Conservation (phyloP, 106 monocot genomes). For the Dendrobium chrysotoxum region DNA sequence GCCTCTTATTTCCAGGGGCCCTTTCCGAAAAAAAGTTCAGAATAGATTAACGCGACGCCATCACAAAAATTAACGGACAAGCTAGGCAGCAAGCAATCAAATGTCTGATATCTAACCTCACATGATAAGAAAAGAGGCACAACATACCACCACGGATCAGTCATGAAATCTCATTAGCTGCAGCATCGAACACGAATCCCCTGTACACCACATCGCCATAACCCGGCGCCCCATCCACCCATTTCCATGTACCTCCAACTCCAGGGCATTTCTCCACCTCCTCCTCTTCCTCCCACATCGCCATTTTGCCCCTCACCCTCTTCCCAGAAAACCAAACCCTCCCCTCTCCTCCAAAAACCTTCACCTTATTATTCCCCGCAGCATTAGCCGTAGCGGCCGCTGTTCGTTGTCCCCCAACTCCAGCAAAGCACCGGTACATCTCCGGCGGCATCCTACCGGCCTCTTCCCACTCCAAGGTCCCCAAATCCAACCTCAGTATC, state of each 20-base stretch:
- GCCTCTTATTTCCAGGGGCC: neutral
- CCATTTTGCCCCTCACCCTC: slow-evolving; percentile 75
- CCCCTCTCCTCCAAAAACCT: slow-evolving; percentile 94
- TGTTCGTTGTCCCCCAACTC: slow-evolving; percentile 1
- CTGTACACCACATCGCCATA: slow-evolving; percentile 72
- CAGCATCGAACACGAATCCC: slow-evolving; percentile 75
- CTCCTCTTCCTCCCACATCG: slow-evolving; percentile 83
- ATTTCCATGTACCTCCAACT: slow-evolving; percentile 53
- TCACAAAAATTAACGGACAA: neutral
- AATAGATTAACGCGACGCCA: too few species aligned
- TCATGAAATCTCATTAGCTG: slow-evolving; percentile 55
- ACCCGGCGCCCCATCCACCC: slow-evolving; percentile 83
- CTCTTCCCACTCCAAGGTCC: slow-evolving; percentile 89
- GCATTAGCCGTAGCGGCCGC: slow-evolving; percentile 6
- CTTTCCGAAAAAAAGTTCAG: neutral
- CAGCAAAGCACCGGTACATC: slow-evolving; percentile 77
- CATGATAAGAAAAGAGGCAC: neutral
- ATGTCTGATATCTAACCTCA: neutral
- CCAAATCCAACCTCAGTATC: slow-evolving; percentile 68
- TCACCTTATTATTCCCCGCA: slow-evolving; percentile 76
- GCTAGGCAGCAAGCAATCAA: neutral
- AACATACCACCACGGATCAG: neutral
- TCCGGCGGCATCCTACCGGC: slow-evolving; percentile 79
- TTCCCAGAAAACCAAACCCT: slow-evolving; percentile 96
- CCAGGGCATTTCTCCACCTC: slow-evolving; percentile 18